phyloP scores from a whole-genome alignment of 176 grass and related monocot genomes.

The Juncus inflexus region DNA sequence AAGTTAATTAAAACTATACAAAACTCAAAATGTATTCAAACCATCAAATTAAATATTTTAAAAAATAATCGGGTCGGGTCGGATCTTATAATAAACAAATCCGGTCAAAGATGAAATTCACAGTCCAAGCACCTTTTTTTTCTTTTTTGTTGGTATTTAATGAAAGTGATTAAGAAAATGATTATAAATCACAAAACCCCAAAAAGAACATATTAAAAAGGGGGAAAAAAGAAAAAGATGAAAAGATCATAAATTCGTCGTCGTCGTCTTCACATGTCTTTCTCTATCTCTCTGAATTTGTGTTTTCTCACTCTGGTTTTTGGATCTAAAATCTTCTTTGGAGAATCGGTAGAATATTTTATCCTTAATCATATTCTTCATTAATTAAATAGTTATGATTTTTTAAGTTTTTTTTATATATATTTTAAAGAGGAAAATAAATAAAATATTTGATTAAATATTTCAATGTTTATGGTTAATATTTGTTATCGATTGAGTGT shows the following conservation, averaged over 20 bases:
- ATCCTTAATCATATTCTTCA: too few species aligned
- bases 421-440: too few species aligned
- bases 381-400: too few species aligned
- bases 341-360: too few species aligned
- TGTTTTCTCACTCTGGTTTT: conserved; percentile 10
- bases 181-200: conserved; percentile 8
- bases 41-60: too few species aligned
- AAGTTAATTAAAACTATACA: too few species aligned
- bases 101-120: conserved; percentile 5
- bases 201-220: conserved; percentile 17
- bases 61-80: background rate
- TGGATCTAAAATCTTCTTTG: background rate
- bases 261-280: conserved; percentile 21
- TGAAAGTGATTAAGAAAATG: background rate
- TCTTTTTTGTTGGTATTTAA: background rate
- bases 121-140: background rate
- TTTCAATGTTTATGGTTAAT: too few species aligned
- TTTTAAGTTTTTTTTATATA: too few species aligned
- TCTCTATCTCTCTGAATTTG: conserved; percentile 12
- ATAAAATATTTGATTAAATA: too few species aligned
- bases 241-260: background rate
- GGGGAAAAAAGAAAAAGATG: background rate
- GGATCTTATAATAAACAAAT: background rate
- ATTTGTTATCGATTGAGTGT: too few species aligned
- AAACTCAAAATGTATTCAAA: too few species aligned